Evolutionary conservation across 2,329 filamentous ascomycete genomes (phyloP), one percentile per base, ranked within the genome.

Genomic region (Tolypocladium amazonense): DNA sequence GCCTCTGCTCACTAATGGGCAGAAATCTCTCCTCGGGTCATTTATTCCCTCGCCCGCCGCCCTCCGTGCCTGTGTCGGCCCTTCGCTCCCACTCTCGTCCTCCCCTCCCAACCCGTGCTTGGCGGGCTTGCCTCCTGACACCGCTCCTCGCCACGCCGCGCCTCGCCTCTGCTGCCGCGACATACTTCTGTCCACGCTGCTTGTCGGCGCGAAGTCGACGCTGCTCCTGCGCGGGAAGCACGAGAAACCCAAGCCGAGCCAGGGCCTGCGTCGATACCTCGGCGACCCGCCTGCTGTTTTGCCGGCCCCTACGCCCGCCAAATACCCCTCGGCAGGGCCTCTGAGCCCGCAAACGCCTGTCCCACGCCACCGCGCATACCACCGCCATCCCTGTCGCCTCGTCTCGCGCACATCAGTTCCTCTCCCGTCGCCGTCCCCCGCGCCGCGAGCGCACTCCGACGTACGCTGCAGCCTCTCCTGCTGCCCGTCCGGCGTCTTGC

Each of bases 341-440:
- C 53, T 39, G 53, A 38, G 53, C 53, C 53, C 53, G 37, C 25
- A 38, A 38, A 27, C 18, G 47, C 47, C 27, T 27, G 30, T 25
- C 54, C 54, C 33, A 38, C 35, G 37, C 54, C 54, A 41, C 38
- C 54, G 53, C 50, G 50, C 50, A 35, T 35, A 35, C 50, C 27
- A n/a, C 55, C 50, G 12, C 55, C 39, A 60, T 60, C 59, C 59
- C 56, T 60, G 59, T 60, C 59, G 59, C 59, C 59, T 58, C 59
- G 56, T 58, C 56, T 58, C 53, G 55, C 37, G 54, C 41, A 20
- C n/a, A 57, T 35, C 56, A 47, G 18, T 33, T 43, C 56, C 54
- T 55, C 20, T 38, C 52, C 35, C 20, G 35, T 39, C 54, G 54
- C 54, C 15, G 7, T n/a, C 33, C 47, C 47, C 47, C 47, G 27